phyloP scores from a whole-genome alignment of 2,329 filamentous ascomycete species.

The Sclerotinia minor region DNA sequence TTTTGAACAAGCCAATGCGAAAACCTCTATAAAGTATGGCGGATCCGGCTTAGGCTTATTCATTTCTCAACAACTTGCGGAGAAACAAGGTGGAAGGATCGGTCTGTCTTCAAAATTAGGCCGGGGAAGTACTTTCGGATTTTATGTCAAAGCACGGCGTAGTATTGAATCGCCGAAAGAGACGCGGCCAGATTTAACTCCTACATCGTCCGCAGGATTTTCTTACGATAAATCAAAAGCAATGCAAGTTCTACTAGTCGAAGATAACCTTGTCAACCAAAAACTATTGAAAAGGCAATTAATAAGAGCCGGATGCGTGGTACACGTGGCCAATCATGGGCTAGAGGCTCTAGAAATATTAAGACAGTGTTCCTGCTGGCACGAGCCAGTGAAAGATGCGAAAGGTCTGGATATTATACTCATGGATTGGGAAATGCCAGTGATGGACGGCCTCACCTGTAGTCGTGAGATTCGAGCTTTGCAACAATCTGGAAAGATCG shows the following conservation, averaged over 20 bases:
- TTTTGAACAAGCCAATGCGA: conserved; percentile 75
- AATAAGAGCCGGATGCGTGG: conserved; percentile 46
- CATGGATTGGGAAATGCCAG: conserved; percentile 77
- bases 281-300: conserved; percentile 54
- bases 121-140: conserved; percentile 71
- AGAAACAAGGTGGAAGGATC: conserved; percentile 73
- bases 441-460: conserved; percentile 70
- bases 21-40: conserved; percentile 74
- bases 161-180: neutral
- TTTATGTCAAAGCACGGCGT: conserved; percentile 64
- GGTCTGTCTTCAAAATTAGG: conserved; percentile 68
- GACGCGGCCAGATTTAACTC: neutral
- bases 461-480: conserved; percentile 63
- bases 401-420: conserved; percentile 60
- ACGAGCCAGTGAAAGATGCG: conserved; percentile 26
- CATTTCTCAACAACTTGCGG: conserved; percentile 74
- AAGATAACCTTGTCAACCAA: conserved; percentile 63
- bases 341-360: conserved; percentile 53
- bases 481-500: conserved; percentile 53
- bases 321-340: conserved; percentile 57
- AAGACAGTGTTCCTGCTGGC: conserved; percentile 33
- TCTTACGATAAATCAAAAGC: conserved; percentile 55
- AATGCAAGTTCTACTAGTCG: conserved; percentile 53
- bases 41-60: conserved; percentile 78
- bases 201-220: neutral